A percentile compares a stretch with the other conserved stretches of the same genome.
phyloP scores from a whole-genome alignment of 148 eudicot species.

The Hydrangea macrophylla region DNA sequence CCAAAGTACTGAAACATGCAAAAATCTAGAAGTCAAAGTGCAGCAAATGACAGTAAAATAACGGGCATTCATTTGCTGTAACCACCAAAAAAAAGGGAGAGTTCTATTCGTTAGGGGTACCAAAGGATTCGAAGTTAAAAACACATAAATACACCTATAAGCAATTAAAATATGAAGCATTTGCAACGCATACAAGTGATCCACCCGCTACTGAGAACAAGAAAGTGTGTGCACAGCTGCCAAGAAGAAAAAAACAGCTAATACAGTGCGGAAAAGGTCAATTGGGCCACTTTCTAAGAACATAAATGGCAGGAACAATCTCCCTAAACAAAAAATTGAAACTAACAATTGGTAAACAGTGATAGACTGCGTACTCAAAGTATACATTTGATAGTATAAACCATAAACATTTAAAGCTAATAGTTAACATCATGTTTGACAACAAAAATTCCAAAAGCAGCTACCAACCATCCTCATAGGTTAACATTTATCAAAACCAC shows the following conservation, averaged over 20 bases:
- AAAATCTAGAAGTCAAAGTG: background rate
- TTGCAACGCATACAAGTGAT: background rate
- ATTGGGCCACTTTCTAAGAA: too few relatives aligned
- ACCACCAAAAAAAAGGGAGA: too few relatives aligned
- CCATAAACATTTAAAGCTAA: background rate
- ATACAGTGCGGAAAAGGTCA: background rate
- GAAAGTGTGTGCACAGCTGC: background rate
- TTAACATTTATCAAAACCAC: conserved; percentile 1
- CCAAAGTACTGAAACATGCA: background rate
- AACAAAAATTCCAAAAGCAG: background rate
- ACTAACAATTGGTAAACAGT: background rate
- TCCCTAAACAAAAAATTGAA: background rate
- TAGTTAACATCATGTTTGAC: background rate
- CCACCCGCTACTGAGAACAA: conserved; percentile 1
- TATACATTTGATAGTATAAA: background rate
- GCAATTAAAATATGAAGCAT: background rate
- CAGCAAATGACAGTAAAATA: background rate
- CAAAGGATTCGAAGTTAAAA: background rate
- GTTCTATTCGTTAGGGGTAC: background rate
- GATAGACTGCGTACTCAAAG: background rate
- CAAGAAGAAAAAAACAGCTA: background rate
- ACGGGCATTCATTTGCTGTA: background rate
- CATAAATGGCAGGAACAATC: background rate
- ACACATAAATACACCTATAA: background rate
- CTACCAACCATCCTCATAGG: conserved; percentile 9